A percentile compares a stretch with the other conserved stretches of the same genome.
phyloP scores from a whole-genome alignment of 2,329 filamentous ascomycete genomes.

The Cytospora mali region DNA sequence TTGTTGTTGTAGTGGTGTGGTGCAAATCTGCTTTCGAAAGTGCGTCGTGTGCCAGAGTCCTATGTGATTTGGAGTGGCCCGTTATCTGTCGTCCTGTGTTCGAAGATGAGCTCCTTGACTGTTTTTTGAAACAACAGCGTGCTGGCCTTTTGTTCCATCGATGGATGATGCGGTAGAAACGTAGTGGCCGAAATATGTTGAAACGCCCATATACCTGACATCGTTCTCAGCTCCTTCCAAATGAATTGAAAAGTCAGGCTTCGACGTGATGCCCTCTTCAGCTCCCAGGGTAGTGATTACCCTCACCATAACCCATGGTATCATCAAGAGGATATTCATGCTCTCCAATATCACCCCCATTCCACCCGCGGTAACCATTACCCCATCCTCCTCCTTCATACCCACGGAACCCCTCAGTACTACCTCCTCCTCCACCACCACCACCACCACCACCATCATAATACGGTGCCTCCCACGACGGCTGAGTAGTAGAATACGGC shows the following conservation, averaged over 20 bases:
- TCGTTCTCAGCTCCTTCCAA: not conserved
- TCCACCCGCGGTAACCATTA: constrained; percentile 13
- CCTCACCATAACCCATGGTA: not conserved
- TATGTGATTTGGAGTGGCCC: too few relatives aligned
- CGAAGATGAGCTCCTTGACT: too few relatives aligned
- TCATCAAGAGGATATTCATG: constrained; percentile 2
- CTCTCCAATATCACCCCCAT: constrained; percentile 14
- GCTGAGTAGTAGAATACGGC: not conserved
- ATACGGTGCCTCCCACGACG: constrained; percentile 4
- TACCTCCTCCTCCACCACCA: not conserved
- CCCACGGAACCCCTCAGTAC: not conserved
- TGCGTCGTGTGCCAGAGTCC: too few relatives aligned
- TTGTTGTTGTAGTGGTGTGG: too few relatives aligned
- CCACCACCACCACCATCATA: not conserved
- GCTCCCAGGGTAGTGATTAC: constrained; percentile 9
- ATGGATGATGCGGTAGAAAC: not conserved
- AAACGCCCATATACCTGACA: not conserved
- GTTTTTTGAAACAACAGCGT: not conserved
- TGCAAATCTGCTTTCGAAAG: too few relatives aligned
- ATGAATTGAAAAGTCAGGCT: not conserved
- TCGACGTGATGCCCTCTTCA: not conserved
- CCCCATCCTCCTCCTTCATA: not conserved
- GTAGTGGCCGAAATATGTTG: not conserved
- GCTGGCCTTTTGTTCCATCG: not conserved
- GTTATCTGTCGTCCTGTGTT: too few relatives aligned